Percentiles rank a stretch among this genome's conserved stretches.
Evolutionary conservation across 192 early-diverging fungal genomes (phyloP).

Genomic region (Coemansia sp.): DNA sequence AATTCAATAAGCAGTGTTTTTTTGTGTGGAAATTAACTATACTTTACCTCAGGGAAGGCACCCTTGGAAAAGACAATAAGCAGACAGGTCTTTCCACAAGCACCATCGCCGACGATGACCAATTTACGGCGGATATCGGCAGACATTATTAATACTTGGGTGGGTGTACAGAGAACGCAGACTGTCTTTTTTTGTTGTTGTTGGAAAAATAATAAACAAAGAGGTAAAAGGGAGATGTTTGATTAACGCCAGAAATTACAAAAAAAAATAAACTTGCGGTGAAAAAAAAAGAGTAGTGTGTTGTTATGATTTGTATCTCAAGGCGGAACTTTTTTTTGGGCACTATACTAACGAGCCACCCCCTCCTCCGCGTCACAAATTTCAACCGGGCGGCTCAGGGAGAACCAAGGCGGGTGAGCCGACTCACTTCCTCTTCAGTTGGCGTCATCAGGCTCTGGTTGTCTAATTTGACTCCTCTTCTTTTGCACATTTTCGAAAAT

Average conservation of each 20-base stretch:
- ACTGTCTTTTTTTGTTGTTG: background rate
- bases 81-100: constrained; percentile 89
- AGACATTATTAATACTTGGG: background rate
- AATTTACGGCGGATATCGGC: constrained; percentile 59
- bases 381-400: constrained; percentile 1
- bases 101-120: constrained; percentile 89
- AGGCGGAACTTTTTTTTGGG: background rate
- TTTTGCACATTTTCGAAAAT: background rate
- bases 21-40: background rate
- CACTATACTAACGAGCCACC: background rate
- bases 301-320: constrained; percentile 1
- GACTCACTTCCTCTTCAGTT: too few relatives aligned
- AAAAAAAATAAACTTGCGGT: constrained; percentile 2
- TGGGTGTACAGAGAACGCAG: background rate
- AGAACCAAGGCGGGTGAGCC: background rate
- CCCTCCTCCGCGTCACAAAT: background rate
- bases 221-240: background rate
- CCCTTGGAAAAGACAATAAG: constrained; percentile 83
- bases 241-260: constrained; percentile 4
- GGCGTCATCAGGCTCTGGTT: background rate
- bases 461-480: background rate
- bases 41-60: constrained; percentile 64
- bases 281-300: background rate
- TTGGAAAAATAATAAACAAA: constrained; percentile 1
- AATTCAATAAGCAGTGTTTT: background rate